These are phyloP conservation scores for Allium cepa DNA, from an alignment of 106 monocot species.

Conservation along the genomic window DNA sequence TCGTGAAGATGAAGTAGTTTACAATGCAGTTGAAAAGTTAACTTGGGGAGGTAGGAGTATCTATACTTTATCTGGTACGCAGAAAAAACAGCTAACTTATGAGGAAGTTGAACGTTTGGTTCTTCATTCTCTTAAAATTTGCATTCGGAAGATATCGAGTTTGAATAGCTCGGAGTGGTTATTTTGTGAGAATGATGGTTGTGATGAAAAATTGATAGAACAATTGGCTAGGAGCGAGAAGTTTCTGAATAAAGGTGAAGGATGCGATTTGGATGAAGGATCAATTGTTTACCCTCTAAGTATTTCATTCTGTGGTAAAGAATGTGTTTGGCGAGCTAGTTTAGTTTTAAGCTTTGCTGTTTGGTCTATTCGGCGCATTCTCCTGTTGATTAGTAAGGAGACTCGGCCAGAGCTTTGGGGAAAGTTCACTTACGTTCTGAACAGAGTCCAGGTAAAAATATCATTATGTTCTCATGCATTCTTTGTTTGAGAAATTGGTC, in stretches of 20 bases:
- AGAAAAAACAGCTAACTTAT: constrained; percentile 35
- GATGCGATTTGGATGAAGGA: neutral
- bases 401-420: constrained; percentile 93
- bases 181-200: constrained; percentile 57
- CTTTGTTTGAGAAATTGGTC: neutral
- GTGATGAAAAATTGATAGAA: constrained; percentile 72
- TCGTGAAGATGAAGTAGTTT: constrained; percentile 12
- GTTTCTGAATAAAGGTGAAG: constrained; percentile 7
- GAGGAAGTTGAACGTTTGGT: constrained; percentile 54
- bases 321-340: constrained; percentile 61
- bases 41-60: constrained; percentile 31
- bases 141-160: constrained; percentile 72
- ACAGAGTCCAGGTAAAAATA: constrained; percentile 83
- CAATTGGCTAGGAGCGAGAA: constrained; percentile 40
- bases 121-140: constrained; percentile 47
- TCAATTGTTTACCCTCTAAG: constrained; percentile 11
- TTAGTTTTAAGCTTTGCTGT: constrained; percentile 81
- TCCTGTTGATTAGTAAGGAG: constrained; percentile 74
- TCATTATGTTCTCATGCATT: neutral
- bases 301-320: constrained; percentile 53
- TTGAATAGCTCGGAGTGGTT: constrained; percentile 81
- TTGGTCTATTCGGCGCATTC: constrained; percentile 76
- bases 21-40: neutral
- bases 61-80: constrained; percentile 7
- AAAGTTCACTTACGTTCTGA: constrained; percentile 90